Evolutionary conservation across 257 asterid genomes (phyloP).

Genomic region (Capsicum rhomboideum): DNA sequence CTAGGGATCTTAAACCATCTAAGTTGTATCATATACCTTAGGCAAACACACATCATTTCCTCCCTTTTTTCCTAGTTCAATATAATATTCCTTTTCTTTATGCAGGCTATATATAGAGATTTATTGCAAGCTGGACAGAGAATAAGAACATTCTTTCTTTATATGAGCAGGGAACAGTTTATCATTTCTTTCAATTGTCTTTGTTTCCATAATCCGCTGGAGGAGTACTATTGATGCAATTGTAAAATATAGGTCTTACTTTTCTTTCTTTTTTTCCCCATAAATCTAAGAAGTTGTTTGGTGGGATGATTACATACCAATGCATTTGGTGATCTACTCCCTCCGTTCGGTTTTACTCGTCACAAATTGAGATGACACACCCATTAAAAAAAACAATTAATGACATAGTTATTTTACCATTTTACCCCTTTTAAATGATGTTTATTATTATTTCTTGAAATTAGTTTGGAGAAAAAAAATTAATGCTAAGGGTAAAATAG

Average conservation of each 20-base stretch:
- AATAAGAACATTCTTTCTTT: neutral
- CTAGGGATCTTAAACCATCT: constrained; percentile 59
- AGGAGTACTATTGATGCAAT: neutral
- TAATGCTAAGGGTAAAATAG: too few species aligned
- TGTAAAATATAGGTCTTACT: neutral
- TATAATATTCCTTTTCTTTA: neutral
- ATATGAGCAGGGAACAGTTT: neutral
- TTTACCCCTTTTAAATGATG: too few species aligned
- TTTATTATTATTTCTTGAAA: too few species aligned
- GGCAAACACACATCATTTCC: neutral
- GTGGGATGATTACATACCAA: too few species aligned
- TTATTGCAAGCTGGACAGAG: neutral
- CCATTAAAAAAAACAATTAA: too few species aligned
- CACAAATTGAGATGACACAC: too few species aligned
- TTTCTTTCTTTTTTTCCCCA: neutral
- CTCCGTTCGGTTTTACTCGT: too few species aligned
- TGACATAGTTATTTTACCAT: too few species aligned
- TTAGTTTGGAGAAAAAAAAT: too few species aligned
- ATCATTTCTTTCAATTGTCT: neutral
- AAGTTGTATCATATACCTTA: constrained; percentile 65
- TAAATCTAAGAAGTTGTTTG: neutral
- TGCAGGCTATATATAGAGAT: neutral
- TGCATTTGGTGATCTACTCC: too few species aligned
- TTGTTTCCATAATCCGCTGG: neutral
- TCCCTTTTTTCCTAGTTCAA: neutral